These are phyloP conservation scores for Pseudoturritis turrita DNA, from an alignment of 345 rosid species.

Conservation along the genomic window DNA sequence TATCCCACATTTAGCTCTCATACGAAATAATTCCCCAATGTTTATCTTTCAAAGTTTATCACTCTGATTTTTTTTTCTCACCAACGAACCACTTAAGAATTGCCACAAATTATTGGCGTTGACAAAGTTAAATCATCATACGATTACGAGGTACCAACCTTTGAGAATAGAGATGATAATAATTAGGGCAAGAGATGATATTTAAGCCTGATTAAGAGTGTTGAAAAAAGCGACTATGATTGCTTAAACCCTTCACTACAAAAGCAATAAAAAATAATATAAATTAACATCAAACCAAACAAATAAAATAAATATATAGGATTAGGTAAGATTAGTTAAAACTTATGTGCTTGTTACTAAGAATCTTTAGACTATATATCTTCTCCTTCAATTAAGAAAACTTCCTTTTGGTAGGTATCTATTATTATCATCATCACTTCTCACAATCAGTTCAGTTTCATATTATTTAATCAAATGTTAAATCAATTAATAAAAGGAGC, in stretches of 20 bases:
- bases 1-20: neutral
- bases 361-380: slow-evolving; percentile 27
- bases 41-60: neutral
- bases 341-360: slow-evolving; percentile 9
- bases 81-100: neutral
- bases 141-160: slow-evolving; percentile 3
- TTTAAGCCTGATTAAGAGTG: neutral
- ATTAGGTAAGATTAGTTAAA: slow-evolving; percentile 17
- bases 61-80: neutral
- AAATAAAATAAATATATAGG: neutral
- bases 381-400: slow-evolving; percentile 18
- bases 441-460: neutral
- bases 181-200: neutral
- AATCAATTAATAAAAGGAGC: neutral
- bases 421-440: slow-evolving; percentile 17
- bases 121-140: neutral
- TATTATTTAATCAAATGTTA: neutral
- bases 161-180: neutral
- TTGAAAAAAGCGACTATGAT: neutral
- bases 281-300: neutral
- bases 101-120: neutral
- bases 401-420: slow-evolving; percentile 14
- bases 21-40: neutral
- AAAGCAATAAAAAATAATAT: neutral
- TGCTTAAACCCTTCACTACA: neutral